Evolutionary conservation across 352 stramenopile genomes (phyloP).

Genomic region (Pythium phragmiticola): DNA sequence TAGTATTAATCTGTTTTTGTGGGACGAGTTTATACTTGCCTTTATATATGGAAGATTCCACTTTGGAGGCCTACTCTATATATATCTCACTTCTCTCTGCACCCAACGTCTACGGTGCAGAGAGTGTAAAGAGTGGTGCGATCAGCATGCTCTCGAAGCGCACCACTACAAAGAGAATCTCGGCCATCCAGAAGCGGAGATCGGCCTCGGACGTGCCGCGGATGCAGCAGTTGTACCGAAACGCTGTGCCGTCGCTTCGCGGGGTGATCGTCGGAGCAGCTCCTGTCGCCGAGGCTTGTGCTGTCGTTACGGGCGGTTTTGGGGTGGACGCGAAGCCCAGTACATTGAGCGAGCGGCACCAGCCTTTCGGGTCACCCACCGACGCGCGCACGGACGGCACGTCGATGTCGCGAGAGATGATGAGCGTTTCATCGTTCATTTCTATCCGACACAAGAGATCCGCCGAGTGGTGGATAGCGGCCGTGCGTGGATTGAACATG

Average conservation of each 20-base stretch:
- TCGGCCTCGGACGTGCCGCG: constrained; percentile 25
- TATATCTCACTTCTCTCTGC: not conserved
- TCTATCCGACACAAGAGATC: constrained; percentile 36
- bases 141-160: constrained; percentile 45
- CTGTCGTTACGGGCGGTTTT: not conserved
- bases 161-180: constrained; percentile 45
- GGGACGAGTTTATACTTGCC: too few relatives aligned
- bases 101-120: not conserved
- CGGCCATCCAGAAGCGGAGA: constrained; percentile 41
- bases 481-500: constrained; percentile 40
- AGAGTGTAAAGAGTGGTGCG: constrained; percentile 17
- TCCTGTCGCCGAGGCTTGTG: not conserved
- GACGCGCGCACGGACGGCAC: constrained; percentile 24
- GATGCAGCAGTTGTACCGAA: constrained; percentile 36
- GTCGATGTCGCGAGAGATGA: constrained; percentile 36
- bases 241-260: constrained; percentile 8
- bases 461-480: constrained; percentile 31
- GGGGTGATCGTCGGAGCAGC: not conserved
- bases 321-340: constrained; percentile 7
- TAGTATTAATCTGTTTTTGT: too few relatives aligned
- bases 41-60: not conserved
- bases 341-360: constrained; percentile 25
- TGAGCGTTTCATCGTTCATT: constrained; percentile 27
- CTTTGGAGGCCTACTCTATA: not conserved
- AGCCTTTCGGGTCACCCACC: constrained; percentile 27